Evolutionary conservation across 1,284 basidiomycete species (phyloP), one percentile per base, ranked within the genome.

Genomic region (Moesziomyces aphidis): DNA sequence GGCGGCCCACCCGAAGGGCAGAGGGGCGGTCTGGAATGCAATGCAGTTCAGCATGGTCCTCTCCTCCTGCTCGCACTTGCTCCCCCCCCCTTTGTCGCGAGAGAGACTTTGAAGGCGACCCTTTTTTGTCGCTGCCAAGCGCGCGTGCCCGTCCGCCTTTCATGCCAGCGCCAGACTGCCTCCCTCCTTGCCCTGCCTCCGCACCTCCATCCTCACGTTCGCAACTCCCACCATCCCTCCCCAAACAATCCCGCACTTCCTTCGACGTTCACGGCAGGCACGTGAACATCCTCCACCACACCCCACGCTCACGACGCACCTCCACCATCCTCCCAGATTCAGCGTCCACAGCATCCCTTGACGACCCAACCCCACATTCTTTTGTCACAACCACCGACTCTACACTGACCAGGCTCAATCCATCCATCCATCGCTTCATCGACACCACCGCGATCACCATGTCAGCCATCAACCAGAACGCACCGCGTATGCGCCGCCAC

Each of bases 401-500:
- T 13, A 43, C 17, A 15, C 15, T 26, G 44, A 34, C 55, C 50
- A 55, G 43, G 26, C 43, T 55, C 42, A 26, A 34, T 28, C 47
- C 49, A n/a, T n/a, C n/a, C n/a, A n/a, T n/a, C n/a, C n/a, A n/a
- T n/a, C n/a, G 21, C 44, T 13, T 44, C 45, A 44, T 49, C 58
- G 19, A 28, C 45, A 10, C 11, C 17, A 15, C 43, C 47, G 39
- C 39, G 7, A 19, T 42, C 5, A 15, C 15, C 55, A 69, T 65
- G 61, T 65, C 62, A 6, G 23, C 45, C 1, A 50, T 39, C 26
- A 50, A 68, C 43, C 62, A 65, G 42, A 71, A 71, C 50, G 46
- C 61, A 42, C 70, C 62, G 36, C 66, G 66, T 8, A 66, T 76
- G 73, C 53, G 64, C 34, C 76, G 76, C 61, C 76, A 78, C 61